phyloP scores from a whole-genome alignment of 805 yeast genomes.

The Metschnikowia santaceciliae region DNA sequence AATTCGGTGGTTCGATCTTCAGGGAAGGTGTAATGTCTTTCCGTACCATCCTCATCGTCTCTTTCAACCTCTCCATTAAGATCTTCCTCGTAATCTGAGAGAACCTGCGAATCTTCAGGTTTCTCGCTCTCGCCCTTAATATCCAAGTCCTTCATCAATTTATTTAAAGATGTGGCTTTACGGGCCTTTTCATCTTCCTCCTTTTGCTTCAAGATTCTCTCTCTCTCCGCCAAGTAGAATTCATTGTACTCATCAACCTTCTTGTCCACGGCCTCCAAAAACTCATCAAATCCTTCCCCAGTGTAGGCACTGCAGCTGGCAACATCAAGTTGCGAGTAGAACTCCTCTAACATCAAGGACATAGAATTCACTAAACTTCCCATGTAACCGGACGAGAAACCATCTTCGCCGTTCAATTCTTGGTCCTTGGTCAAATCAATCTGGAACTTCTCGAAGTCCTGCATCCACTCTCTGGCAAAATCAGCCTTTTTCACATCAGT shows the following conservation, averaged over 20 bases:
- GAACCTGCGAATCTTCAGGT: conserved; percentile 40
- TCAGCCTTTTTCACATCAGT: conserved; percentile 82
- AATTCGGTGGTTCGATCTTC: conserved; percentile 63
- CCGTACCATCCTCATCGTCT: conserved; percentile 39
- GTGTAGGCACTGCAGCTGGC: conserved; percentile 91
- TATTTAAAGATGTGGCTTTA: conserved; percentile 65
- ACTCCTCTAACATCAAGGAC: conserved; percentile 95
- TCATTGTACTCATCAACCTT: conserved; percentile 85
- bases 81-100: conserved; percentile 50
- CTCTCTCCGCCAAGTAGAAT: conserved; percentile 83
- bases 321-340: conserved; percentile 87
- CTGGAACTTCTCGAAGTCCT: conserved; percentile 91
- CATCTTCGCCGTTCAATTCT: conserved; percentile 59
- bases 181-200: conserved; percentile 68
- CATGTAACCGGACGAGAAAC: conserved; percentile 83
- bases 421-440: conserved; percentile 64
- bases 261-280: conserved; percentile 74
- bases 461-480: conserved; percentile 96
- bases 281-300: conserved; percentile 92
- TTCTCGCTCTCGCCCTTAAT: conserved; percentile 37
- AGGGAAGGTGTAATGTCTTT: conserved; percentile 68
- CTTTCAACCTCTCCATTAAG: conserved; percentile 44
- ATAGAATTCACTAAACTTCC: conserved; percentile 87
- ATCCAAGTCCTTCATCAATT: conserved; percentile 85
- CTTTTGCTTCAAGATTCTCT: conserved; percentile 69